A percentile compares a stretch with the other conserved stretches of the same genome.
These are phyloP conservation scores for Podochytrium sp. DNA, from an alignment of 192 early-diverging fungal genomes.

Conservation along the genomic window DNA sequence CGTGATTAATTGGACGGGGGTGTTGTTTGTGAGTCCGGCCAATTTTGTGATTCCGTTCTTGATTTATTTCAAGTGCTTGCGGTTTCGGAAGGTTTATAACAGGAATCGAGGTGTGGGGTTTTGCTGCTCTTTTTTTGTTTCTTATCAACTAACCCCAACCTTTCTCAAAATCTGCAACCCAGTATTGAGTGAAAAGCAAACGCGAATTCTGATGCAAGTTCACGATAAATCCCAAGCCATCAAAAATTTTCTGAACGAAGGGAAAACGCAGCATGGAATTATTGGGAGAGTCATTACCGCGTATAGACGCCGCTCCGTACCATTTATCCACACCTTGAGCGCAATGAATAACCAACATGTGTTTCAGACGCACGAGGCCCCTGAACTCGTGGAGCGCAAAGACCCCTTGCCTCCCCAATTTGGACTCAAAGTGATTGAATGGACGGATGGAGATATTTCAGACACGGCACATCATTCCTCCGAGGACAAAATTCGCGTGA, in stretches of 20 bases:
- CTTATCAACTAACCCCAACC: too few species aligned
- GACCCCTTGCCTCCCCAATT: too few species aligned
- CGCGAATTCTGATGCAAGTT: conserved; percentile 46
- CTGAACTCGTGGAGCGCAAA: background rate
- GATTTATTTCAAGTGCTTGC: conserved; percentile 59
- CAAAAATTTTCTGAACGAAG: background rate
- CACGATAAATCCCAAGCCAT: background rate
- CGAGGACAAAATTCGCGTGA: too few species aligned
- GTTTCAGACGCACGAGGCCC: background rate
- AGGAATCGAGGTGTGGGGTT: conserved; percentile 38
- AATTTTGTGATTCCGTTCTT: conserved; percentile 62
- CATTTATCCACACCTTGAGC: background rate
- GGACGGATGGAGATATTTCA: background rate
- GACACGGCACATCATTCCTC: too few species aligned
- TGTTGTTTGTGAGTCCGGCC: conserved; percentile 56
- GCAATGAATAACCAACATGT: background rate
- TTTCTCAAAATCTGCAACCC: background rate
- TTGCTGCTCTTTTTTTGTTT: too few species aligned
- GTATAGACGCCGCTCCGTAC: background rate
- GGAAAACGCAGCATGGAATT: background rate
- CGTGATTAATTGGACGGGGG: conserved; percentile 55
- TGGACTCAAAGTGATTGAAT: background rate
- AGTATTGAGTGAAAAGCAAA: conserved; percentile 49
- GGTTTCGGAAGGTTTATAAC: conserved; percentile 53
- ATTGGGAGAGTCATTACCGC: too few species aligned